Evolutionary conservation across 495 filamentous ascomycete species (phyloP), one percentile per base, ranked within the genome.

Genomic region (Penicillium paradoxum): DNA sequence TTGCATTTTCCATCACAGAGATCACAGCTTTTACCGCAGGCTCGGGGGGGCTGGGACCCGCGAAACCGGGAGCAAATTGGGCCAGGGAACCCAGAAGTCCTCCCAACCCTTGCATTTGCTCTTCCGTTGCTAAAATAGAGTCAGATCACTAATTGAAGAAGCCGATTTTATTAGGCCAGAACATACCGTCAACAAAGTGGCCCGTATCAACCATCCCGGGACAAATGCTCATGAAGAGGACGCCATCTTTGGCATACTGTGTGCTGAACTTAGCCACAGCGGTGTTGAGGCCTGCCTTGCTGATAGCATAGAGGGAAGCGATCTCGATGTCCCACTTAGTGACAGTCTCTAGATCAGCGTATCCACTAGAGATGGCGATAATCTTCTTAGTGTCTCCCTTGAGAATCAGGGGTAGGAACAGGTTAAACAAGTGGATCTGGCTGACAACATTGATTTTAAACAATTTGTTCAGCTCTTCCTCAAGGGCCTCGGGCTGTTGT

Each of bases 341-440:
- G 38, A 68, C 65, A 2, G 75, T 43, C 41, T 81, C 74, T n/a
- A 79, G 22, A 51, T 79, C 79, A 1, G 66, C 78, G 14, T 65
- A 18, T 22, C 77, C 81, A 11, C 58, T 72, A 13, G 78, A 76
- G 24, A 84, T 74, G 33, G 72, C 50, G 45, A 84, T 71, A 47
- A 82, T 70, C 51, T 85, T 85, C 61, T 82, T 83, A 24, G 24
- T 54, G 11, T 62, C 56, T 18, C 79, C 76, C 15, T 69, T 66
- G 3, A 65, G 59, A 55, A 83, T 70, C 0, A 83, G 68, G 5
- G 80, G 78, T 6, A 79, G 25, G 64, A 80, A 83, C 17, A 70
- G 44, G 60, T 79, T 78, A 62, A 77, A 74, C 2, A 79, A 63
- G 53, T 83, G 71, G 60, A 83, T 64, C 37, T 71, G 70, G 25